phyloP scores from a whole-genome alignment of 2,329 filamentous ascomycete genomes.

The Ceratocystis papillata region DNA sequence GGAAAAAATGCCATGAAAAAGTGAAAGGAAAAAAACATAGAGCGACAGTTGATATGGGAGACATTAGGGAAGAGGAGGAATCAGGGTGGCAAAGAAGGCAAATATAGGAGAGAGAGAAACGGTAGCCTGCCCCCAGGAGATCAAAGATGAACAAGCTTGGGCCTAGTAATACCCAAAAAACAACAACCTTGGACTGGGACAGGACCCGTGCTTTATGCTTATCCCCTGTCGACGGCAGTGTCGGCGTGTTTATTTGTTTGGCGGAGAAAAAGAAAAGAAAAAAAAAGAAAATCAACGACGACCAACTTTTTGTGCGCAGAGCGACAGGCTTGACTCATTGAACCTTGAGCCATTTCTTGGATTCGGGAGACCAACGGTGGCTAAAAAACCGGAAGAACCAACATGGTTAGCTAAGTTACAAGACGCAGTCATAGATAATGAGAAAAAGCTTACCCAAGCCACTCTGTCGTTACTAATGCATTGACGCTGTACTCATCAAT shows the following conservation, averaged over 20 bases:
- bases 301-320: not conserved
- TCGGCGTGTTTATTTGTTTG: not conserved
- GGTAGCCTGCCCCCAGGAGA: not conserved
- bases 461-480: slow-evolving; percentile 50
- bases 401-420: slow-evolving; percentile 11
- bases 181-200: not conserved
- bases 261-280: not conserved
- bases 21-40: not conserved
- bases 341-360: slow-evolving; percentile 49
- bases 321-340: slow-evolving; percentile 23
- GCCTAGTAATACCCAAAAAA: not conserved
- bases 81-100: not conserved
- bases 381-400: slow-evolving; percentile 31
- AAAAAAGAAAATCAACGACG: not conserved
- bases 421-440: not conserved
- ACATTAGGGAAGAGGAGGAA: not conserved
- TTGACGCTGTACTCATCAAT: slow-evolving; percentile 54
- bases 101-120: not conserved
- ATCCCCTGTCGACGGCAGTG: not conserved
- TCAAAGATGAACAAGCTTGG: not conserved
- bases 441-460: slow-evolving; percentile 44
- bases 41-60: not conserved
- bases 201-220: not conserved
- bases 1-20: slow-evolving; percentile 9
- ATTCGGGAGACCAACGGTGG: slow-evolving; percentile 48